These are phyloP conservation scores for Pyrus pyrifolia DNA, from an alignment of 306 rosid genomes.

Conservation along the genomic window DNA sequence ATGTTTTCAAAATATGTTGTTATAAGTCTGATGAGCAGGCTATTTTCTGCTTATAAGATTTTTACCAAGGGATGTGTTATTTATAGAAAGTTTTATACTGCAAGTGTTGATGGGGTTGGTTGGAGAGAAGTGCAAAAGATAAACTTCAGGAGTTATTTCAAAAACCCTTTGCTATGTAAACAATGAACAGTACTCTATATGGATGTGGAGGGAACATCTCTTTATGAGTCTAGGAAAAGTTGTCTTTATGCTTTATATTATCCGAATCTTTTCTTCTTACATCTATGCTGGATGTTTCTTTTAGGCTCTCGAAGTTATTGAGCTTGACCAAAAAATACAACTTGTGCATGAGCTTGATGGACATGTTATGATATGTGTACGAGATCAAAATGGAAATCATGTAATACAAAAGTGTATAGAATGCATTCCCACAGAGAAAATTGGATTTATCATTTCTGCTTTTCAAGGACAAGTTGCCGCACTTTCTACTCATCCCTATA, in stretches of 20 bases:
- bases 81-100: background rate
- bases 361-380: slow-evolving; percentile 60
- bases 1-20: background rate
- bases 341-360: slow-evolving; percentile 65
- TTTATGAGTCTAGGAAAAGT: background rate
- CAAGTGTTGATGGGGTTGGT: background rate
- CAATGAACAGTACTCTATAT: no score
- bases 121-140: background rate
- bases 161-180: no score
- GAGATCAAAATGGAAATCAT: slow-evolving; percentile 71
- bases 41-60: background rate
- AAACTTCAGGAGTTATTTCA: background rate
- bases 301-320: slow-evolving; percentile 63
- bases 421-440: slow-evolving; percentile 46
- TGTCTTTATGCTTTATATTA: background rate
- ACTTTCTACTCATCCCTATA: slow-evolving; percentile 67
- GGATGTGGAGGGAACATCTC: background rate
- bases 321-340: slow-evolving; percentile 44
- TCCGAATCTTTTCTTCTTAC: background rate
- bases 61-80: background rate
- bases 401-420: slow-evolving; percentile 72
- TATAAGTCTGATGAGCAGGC: background rate
- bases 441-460: slow-evolving; percentile 49
- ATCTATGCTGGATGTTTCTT: slow-evolving; percentile 7
- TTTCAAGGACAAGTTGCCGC: slow-evolving; percentile 41